Percentiles rank a stretch among this genome's conserved stretches.
phyloP scores from a whole-genome alignment of 768 basidiomycete species.

The Pleurotus djamor region DNA sequence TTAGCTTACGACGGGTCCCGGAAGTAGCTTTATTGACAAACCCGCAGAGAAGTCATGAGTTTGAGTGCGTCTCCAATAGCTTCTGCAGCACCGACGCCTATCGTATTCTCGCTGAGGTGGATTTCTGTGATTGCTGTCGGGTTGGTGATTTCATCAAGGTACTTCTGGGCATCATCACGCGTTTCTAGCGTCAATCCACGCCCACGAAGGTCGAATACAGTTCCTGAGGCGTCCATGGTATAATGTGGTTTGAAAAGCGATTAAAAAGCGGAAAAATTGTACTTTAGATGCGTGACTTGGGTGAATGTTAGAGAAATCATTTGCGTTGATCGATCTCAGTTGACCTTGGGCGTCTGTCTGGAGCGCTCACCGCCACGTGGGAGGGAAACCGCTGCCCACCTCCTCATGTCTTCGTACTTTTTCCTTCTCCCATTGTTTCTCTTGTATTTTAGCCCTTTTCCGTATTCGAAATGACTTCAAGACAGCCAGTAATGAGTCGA shows the following conservation, averaged over 20 bases:
- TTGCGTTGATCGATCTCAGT: background rate
- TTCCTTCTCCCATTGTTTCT: background rate
- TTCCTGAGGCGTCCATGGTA: slow-evolving; percentile 26
- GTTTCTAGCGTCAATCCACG: slow-evolving; percentile 80
- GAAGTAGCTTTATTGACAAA: slow-evolving; percentile 26
- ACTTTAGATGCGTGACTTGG: background rate
- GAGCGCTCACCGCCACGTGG: background rate
- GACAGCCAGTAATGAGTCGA: slow-evolving; percentile 4
- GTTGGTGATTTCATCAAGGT: slow-evolving; percentile 56
- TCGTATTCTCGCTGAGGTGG: slow-evolving; percentile 90
- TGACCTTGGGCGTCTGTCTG: background rate
- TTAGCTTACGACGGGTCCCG: background rate
- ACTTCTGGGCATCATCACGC: slow-evolving; percentile 71
- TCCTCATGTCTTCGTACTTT: background rate
- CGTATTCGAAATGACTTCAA: background rate
- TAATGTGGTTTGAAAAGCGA: background rate
- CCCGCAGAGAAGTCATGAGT: slow-evolving; percentile 68
- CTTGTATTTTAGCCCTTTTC: background rate
- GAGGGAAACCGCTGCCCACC: background rate
- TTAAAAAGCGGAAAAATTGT: background rate
- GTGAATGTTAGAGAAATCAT: background rate
- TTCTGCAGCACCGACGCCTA: slow-evolving; percentile 87
- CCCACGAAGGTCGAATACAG: slow-evolving; percentile 48
- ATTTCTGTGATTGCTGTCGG: slow-evolving; percentile 78
- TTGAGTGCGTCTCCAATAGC: slow-evolving; percentile 80